A percentile compares a stretch with the other conserved stretches of the same genome.
Evolutionary conservation across 371 early-diverging fungal genomes (phyloP).

Genomic region (Apophysomyces ossiformis): DNA sequence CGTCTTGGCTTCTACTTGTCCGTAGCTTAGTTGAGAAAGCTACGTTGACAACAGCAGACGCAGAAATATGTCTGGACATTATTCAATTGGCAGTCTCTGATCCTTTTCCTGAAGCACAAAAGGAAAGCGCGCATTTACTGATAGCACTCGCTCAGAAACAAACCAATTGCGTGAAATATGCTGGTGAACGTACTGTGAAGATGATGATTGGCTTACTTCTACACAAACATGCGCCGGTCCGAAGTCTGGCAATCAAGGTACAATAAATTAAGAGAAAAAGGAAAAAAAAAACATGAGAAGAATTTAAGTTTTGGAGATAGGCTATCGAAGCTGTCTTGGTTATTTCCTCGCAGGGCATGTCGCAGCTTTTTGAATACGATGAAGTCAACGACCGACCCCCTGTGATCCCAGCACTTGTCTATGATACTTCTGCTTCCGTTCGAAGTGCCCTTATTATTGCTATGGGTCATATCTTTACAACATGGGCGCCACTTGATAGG

Average conservation of each 20-base stretch:
- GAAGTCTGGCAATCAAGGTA: slow-evolving; percentile 38
- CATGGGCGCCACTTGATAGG: slow-evolving; percentile 33
- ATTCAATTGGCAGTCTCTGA: slow-evolving; percentile 23
- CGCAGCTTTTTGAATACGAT: slow-evolving; percentile 25
- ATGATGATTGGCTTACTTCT: slow-evolving; percentile 21
- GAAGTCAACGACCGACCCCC: slow-evolving; percentile 18
- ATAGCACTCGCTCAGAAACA: slow-evolving; percentile 17
- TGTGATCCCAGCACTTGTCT: slow-evolving; percentile 25
- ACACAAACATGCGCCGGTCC: slow-evolving; percentile 35
- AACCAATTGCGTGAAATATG: slow-evolving; percentile 26
- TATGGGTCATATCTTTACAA: slow-evolving; percentile 23
- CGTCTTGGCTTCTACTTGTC: slow-evolving; percentile 23
- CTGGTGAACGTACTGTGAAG: slow-evolving; percentile 30
- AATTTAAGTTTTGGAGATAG: not conserved
- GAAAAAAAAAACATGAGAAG: not conserved
- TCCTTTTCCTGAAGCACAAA: slow-evolving; percentile 34
- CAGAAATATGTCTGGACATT: slow-evolving; percentile 21
- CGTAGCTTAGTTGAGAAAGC: slow-evolving; percentile 8
- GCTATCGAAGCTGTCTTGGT: slow-evolving; percentile 21
- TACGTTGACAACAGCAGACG: not conserved
- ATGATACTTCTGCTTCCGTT: slow-evolving; percentile 35
- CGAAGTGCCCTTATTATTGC: slow-evolving; percentile 23
- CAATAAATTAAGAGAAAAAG: too few relatives aligned
- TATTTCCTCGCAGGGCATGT: slow-evolving; percentile 23
- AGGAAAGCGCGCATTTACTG: slow-evolving; percentile 21